Conservation (phyloP, 257 asterid genomes). For the Apocynum venetum region DNA sequence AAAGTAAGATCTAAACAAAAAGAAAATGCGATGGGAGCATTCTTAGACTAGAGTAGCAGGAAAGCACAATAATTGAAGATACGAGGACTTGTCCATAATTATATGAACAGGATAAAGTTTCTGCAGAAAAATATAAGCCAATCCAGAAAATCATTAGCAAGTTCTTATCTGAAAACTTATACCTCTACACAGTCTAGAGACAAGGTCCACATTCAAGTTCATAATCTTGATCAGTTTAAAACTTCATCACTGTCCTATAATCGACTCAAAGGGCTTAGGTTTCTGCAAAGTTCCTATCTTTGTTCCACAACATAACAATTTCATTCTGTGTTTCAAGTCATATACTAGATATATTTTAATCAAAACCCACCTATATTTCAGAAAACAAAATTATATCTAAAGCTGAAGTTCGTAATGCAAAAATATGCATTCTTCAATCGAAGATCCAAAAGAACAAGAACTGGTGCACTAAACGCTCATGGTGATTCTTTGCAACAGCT, state of each 20-base stretch:
- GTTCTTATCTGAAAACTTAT: neutral
- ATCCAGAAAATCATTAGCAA: neutral
- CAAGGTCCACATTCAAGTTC: neutral
- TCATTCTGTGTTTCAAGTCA: neutral
- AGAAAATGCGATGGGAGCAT: neutral
- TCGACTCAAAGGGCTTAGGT: neutral
- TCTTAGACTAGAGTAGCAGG: neutral
- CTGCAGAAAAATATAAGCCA: neutral
- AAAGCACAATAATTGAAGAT: neutral
- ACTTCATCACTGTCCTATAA: neutral
- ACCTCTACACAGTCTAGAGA: neutral
- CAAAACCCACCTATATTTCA: neutral
- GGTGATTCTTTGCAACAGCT: neutral
- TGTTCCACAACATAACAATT: neutral
- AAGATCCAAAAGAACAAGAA: neutral
- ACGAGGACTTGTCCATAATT: neutral
- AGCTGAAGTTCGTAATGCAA: neutral
- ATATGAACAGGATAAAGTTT: neutral
- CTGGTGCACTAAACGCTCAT: neutral
- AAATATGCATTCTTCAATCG: neutral
- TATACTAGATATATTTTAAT: neutral
- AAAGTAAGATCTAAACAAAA: slow-evolving; percentile 14
- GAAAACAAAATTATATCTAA: neutral
- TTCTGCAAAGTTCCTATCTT: neutral
- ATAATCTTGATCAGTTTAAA: neutral